These are phyloP conservation scores for Kluyveromyces siamensis DNA, from an alignment of 805 yeast species.

Conservation along the genomic window DNA sequence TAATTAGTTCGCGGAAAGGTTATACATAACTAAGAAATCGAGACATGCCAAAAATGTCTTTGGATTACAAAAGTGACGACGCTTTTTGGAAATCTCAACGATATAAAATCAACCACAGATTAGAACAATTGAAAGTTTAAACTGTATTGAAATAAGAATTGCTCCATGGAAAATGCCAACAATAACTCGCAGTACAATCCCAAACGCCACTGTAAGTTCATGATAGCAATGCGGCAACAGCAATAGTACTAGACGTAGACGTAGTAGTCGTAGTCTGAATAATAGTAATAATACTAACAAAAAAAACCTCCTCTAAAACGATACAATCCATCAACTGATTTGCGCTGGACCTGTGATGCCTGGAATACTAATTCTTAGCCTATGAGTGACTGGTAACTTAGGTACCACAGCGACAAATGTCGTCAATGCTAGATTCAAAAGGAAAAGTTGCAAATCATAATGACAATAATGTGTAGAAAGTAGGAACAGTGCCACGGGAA, in stretches of 20 bases:
- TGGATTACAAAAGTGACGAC: not conserved
- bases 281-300: not conserved
- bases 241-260: not conserved
- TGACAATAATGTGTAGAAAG: conserved; percentile 84
- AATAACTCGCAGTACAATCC: not conserved
- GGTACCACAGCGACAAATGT: conserved; percentile 87
- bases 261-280: not conserved
- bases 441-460: conserved; percentile 71
- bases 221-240: not conserved
- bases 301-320: not conserved
- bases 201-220: not conserved
- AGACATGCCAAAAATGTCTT: too few species aligned
- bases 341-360: conserved; percentile 34
- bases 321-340: conserved; percentile 16
- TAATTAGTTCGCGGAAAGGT: not conserved
- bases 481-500: conserved; percentile 83
- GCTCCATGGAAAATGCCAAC: not conserved
- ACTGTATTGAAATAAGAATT: not conserved
- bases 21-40: not conserved
- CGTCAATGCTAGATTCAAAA: conserved; percentile 62
- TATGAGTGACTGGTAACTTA: conserved; percentile 74
- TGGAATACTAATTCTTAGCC: conserved; percentile 59
- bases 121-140: not conserved
- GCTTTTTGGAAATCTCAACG: not conserved
- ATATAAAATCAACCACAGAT: not conserved